Base-by-base conservation (phyloP, 805 yeast genomes). In the Candida bentonensis region DNA sequence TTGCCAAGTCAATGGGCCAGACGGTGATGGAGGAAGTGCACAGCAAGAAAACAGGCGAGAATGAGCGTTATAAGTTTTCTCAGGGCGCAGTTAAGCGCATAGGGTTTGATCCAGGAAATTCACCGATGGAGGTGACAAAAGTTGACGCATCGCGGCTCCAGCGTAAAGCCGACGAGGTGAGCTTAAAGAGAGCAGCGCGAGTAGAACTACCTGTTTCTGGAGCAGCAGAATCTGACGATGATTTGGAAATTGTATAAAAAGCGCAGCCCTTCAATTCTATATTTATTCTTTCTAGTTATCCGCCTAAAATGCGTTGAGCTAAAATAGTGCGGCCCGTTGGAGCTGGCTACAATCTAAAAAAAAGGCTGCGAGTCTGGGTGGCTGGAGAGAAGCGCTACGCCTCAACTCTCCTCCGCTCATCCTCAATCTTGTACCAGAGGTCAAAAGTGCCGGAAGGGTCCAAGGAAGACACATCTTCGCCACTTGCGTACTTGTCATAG, bases 381-480 rank as follows among this genome's bases (percentile, higher is more conserved):
- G n/a, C n/a, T n/a, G n/a, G n/a, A n/a, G n/a, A n/a, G n/a, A n/a
- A n/a, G n/a, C n/a, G n/a, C n/a, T 15, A 15, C n/a, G 7, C 9
- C 42, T 51, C 55, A 2, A 39, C 39, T 9, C 42, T 40, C 13
- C 48, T 44, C 9, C 58, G 46, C 45, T 52, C 52, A 2, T 41
- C 40, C 15, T 73, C 68, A 41, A 69, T 55, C 44, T 59, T 57
- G 68, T 72, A 70, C 81, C 81, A 76, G 49, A 58, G 59, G 15
- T 58, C 51, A 51, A 76, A 76, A 3, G 79, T 72, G 1, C 58
- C 64, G 0, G 78, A 67, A 2, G 61, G 64, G 49, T 72, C 77
- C 3, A 57, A 54, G 27, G 50, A 56, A 28, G 52, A 53, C 42
- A 53, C 51, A 4, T 55, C 49, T 22, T 45, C 54, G 4, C 54